phyloP scores from a whole-genome alignment of 176 grass and related monocot species.

The Dactylis glomerata region DNA sequence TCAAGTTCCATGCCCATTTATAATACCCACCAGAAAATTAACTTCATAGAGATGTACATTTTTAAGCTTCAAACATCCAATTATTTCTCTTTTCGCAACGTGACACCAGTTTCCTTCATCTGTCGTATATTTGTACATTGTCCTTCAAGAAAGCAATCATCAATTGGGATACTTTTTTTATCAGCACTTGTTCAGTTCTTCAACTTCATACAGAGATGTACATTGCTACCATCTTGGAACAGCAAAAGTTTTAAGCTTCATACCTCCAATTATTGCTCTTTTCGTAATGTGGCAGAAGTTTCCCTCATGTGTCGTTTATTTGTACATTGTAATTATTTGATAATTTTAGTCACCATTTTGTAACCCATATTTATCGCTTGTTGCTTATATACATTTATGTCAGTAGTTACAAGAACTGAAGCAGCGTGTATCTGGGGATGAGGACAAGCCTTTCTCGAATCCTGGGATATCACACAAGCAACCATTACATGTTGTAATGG shows the following conservation, averaged over 20 bases:
- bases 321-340: background rate
- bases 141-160: background rate
- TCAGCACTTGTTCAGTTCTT: slow-evolving; percentile 8
- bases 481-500: slow-evolving; percentile 97
- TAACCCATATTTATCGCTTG: slow-evolving; percentile 14
- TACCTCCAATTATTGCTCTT: background rate
- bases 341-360: background rate
- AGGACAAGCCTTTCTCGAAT: slow-evolving; percentile 70
- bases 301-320: background rate
- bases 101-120: no score
- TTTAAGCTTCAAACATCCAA: no score
- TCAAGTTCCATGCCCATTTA: background rate
- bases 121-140: no score
- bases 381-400: slow-evolving; percentile 55
- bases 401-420: slow-evolving; percentile 99
- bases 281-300: background rate
- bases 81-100: no score
- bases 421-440: slow-evolving; percentile 78
- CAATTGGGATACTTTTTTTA: background rate
- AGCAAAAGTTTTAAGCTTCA: background rate
- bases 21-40: background rate
- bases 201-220: background rate
- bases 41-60: no score
- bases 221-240: slow-evolving; percentile 13
- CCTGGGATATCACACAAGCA: slow-evolving; percentile 97